Evolutionary conservation across 2,329 filamentous ascomycete genomes (phyloP).

Genomic region (Fusarium subtropicale): DNA sequence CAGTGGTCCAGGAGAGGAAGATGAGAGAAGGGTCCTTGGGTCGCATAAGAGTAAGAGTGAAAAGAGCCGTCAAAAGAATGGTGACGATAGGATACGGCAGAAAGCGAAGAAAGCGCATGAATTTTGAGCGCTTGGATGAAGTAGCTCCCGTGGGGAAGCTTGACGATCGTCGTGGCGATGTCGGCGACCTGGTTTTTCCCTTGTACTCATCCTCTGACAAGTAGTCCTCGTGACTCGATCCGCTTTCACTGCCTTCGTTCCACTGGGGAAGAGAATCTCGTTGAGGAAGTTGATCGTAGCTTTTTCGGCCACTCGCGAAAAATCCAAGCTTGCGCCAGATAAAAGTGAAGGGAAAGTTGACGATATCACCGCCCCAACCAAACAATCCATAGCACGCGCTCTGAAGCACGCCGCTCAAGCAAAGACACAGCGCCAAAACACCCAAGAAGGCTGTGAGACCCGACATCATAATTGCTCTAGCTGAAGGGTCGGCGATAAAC

Average conservation of each 20-base stretch:
- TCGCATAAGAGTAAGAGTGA: conserved; percentile 43
- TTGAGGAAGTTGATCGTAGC: conserved; percentile 25
- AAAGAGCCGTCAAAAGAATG: conserved; percentile 44
- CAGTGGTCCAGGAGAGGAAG: conserved; percentile 53
- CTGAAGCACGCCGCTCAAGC: conserved; percentile 46
- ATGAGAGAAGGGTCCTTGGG: conserved; percentile 50
- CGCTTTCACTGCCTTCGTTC: conserved; percentile 14
- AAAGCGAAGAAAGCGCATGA: conserved; percentile 14
- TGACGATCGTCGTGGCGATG: background rate
- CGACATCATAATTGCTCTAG: conserved; percentile 50
- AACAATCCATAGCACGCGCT: conserved; percentile 44
- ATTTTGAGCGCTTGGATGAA: conserved; percentile 5
- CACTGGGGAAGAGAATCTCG: conserved; percentile 1
- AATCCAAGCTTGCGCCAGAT: conserved; percentile 16
- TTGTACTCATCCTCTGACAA: conserved; percentile 22
- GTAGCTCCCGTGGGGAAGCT: background rate
- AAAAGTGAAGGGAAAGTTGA: conserved; percentile 45
- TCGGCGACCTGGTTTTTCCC: conserved; percentile 17
- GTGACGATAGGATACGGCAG: conserved; percentile 41
- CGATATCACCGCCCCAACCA: conserved; percentile 47
- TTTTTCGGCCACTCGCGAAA: conserved; percentile 15
- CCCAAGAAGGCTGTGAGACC: conserved; percentile 48
- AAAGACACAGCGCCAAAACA: conserved; percentile 35
- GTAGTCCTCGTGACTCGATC: background rate
- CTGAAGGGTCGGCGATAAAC: conserved; percentile 49